Base-by-base conservation (phyloP, 2,329 filamentous ascomycete genomes). In the Fonsecaea multimorphosa region DNA sequence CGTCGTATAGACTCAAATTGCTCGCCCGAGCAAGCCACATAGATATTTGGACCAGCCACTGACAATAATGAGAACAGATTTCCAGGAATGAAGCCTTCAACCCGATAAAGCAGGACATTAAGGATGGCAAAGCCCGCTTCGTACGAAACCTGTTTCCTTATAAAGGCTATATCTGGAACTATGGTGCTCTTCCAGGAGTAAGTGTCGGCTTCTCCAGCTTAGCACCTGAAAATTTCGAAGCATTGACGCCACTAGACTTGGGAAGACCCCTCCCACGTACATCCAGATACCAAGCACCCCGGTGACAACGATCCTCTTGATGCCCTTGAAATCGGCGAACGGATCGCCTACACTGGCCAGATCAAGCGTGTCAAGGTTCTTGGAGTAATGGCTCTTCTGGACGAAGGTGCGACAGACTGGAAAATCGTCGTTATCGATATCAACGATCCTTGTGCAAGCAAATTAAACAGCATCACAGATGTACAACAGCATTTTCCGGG, bases 141-240 rank as follows among this genome's bases (percentile, higher is more conserved):
- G 95, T 99, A 79, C 93, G 95, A 84, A 98, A 98, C 90, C 98
- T 95, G 89, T 99, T 99, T 89, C 95, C 95, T 76, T 95, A 99
- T 90, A 98, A 98, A 89, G 95, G 95, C 73, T 99, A 98, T 84
- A 92, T 98, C 76, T 99, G 95, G 95, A 99, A 99, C 89, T 99
- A 99, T 84, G 95, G 95, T 84, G 93, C 93, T 82, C 98, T 99
- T 89, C 95, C 95, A 76, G 92, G 95, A 86, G 92, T 95, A 86
- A 78, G 85, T 76, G n/a, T 3, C 34, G 34, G 34, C 11, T 3
- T 14, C 11, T 38, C 34, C 34, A 38, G 34, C 14, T 8, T 12
- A 14, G 11, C 34, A 14, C 14, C 14, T 16, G 3, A 8, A 38
- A 12, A 38, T 8, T 14, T 38, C 34, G 34, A 16, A 14, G 7